These are phyloP conservation scores for Cnidoscolus chayamansa DNA, from an alignment of 441 rosid genomes.

Conservation along the genomic window DNA sequence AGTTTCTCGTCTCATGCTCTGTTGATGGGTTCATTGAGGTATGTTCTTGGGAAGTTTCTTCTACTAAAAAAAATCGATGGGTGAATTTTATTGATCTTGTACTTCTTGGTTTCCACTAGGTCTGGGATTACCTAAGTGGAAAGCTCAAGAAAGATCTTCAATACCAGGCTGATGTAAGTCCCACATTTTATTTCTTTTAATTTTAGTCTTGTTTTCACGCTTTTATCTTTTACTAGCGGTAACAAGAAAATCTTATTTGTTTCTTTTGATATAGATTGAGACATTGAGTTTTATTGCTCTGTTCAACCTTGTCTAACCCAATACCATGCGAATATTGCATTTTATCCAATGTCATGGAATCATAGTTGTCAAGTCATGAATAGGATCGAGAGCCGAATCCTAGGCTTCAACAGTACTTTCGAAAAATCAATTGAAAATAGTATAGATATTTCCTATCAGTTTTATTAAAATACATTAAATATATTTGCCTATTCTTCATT, in stretches of 20 bases:
- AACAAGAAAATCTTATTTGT: neutral
- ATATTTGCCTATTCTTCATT: too few relatives aligned
- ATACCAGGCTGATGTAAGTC: slow-evolving; percentile 93
- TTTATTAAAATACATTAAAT: too few relatives aligned
- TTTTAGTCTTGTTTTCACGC: slow-evolving; percentile 7
- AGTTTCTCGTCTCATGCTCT: slow-evolving; percentile 92
- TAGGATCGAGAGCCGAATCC: too few relatives aligned
- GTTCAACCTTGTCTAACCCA: neutral
- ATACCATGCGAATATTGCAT: neutral
- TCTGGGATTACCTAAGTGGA: slow-evolving; percentile 98
- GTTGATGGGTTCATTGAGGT: slow-evolving; percentile 99
- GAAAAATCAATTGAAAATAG: too few relatives aligned
- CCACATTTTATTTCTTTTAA: slow-evolving; percentile 1
- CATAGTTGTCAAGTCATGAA: too few relatives aligned
- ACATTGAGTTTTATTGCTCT: neutral
- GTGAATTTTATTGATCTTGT: slow-evolving; percentile 21
- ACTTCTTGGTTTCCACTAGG: slow-evolving; percentile 43
- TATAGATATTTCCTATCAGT: too few relatives aligned
- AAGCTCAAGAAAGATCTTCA: slow-evolving; percentile 98
- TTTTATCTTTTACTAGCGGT: slow-evolving; percentile 6
- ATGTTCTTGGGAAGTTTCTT: slow-evolving; percentile 1
- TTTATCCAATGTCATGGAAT: neutral
- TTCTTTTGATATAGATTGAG: neutral
- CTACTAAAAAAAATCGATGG: slow-evolving; percentile 10
- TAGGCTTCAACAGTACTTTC: too few relatives aligned